Conservation (phyloP, 768 basidiomycete species). For the Leucosporidium creatinivorum region DNA sequence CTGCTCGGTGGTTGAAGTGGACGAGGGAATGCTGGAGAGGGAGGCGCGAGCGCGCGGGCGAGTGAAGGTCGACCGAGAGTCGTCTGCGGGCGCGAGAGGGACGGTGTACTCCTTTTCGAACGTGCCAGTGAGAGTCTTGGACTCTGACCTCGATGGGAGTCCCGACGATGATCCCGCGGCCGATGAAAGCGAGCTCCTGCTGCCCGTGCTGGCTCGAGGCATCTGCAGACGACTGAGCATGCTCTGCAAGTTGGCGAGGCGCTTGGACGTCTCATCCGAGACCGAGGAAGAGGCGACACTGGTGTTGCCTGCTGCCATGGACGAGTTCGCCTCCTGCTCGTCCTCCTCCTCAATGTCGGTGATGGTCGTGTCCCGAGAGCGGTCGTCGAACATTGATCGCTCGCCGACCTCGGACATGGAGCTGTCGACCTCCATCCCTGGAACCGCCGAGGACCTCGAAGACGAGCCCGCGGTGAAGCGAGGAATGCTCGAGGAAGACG, state of each 20-base stretch:
- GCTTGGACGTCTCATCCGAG: constrained; percentile 25
- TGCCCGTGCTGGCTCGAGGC: constrained; percentile 5
- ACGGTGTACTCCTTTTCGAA: background rate
- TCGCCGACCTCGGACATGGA: constrained; percentile 1
- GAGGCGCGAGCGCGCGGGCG: background rate
- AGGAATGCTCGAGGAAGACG: background rate
- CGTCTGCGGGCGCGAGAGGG: background rate
- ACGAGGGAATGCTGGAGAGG: background rate
- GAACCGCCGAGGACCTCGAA: background rate
- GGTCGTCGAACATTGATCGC: too few relatives aligned
- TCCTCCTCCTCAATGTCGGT: too few relatives aligned
- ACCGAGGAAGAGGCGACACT: background rate
- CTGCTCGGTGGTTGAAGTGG: too few relatives aligned
- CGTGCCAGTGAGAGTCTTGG: too few relatives aligned
- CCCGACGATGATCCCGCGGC: too few relatives aligned
- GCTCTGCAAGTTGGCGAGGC: constrained; percentile 29
- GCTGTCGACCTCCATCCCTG: background rate
- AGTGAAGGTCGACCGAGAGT: background rate
- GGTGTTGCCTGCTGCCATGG: background rate
- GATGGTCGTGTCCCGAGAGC: too few relatives aligned
- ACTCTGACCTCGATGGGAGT: too few relatives aligned
- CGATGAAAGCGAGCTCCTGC: too few relatives aligned
- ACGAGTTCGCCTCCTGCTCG: background rate
- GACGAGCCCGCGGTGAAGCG: background rate
- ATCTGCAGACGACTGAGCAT: constrained; percentile 28